phyloP scores from a whole-genome alignment of 2,329 filamentous ascomycete species.

The Colletotrichum truncatum region DNA sequence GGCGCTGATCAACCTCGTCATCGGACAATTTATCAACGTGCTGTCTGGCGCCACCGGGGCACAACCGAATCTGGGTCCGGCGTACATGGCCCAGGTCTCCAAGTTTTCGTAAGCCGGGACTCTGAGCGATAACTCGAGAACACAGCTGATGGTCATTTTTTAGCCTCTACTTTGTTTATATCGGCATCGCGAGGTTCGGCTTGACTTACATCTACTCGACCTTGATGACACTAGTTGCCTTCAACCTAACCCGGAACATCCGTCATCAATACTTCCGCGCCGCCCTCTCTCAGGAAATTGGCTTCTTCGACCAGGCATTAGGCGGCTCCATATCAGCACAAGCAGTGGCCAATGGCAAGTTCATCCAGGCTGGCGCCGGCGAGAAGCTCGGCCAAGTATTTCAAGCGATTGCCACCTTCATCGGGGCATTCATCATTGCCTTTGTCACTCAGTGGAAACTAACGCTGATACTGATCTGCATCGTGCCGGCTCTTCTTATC shows the following conservation, averaged over 20 bases:
- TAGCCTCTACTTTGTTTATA: constrained; percentile 66
- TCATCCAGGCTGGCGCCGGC: constrained; percentile 50
- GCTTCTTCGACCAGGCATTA: constrained; percentile 54
- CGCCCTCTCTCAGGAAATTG: constrained; percentile 59
- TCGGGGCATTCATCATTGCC: constrained; percentile 49
- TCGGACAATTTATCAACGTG: constrained; percentile 38
- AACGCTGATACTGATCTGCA: constrained; percentile 47
- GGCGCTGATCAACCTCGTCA: constrained; percentile 39
- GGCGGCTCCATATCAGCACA: constrained; percentile 53
- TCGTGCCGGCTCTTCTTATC: constrained; percentile 40
- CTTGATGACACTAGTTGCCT: constrained; percentile 58
- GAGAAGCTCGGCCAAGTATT: constrained; percentile 51
- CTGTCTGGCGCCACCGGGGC: constrained; percentile 33
- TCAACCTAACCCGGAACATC: constrained; percentile 57
- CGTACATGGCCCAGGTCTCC: constrained; percentile 37
- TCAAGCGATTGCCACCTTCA: constrained; percentile 47
- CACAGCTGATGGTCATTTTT: not conserved
- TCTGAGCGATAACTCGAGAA: fast-evolving
- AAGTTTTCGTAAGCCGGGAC: constrained; percentile 39
- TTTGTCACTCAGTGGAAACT: constrained; percentile 54
- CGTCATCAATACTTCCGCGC: constrained; percentile 59
- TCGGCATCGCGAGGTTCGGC: constrained; percentile 63
- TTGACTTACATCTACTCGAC: constrained; percentile 57
- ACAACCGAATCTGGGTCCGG: constrained; percentile 17
- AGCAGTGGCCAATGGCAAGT: constrained; percentile 53